Percentiles rank a stretch among this genome's conserved stretches.
These are phyloP conservation scores for Oryza coarctata DNA, from an alignment of 176 grass and related monocot species.

Conservation along the genomic window DNA sequence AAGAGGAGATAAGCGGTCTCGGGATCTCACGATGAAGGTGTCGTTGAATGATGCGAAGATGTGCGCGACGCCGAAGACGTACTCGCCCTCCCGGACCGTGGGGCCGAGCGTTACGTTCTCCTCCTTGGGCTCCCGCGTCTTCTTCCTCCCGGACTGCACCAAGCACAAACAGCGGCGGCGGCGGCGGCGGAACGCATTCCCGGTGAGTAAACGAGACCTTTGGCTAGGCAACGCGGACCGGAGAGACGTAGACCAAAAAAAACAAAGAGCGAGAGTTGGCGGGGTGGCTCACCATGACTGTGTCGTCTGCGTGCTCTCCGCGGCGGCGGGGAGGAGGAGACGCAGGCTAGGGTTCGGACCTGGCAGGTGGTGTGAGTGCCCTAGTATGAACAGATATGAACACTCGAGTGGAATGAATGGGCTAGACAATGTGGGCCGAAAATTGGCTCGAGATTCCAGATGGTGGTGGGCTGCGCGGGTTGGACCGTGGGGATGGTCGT, in stretches of 20 bases:
- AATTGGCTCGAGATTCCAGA: not conserved
- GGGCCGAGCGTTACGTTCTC: conserved; percentile 79
- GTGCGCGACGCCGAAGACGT: conserved; percentile 63
- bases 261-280: not conserved
- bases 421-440: not conserved
- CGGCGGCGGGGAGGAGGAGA: conserved; percentile 8
- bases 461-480: too few species aligned
- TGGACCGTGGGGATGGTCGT: too few species aligned
- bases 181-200: not conserved
- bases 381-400: not conserved
- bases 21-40: conserved; percentile 71
- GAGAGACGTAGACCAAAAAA: not conserved
- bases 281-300: conserved; percentile 32
- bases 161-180: not conserved
- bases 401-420: too few species aligned
- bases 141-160: conserved; percentile 59
- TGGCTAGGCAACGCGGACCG: not conserved
- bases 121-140: conserved; percentile 65
- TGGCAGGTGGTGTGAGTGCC: not conserved
- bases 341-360: conserved; percentile 23
- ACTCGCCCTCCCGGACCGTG: conserved; percentile 61
- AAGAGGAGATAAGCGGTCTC: not conserved
- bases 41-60: conserved; percentile 78
- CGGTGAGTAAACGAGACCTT: not conserved
- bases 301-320: not conserved